Base-by-base conservation (phyloP, 495 filamentous ascomycete species). In the Umbilicaria muhlenbergii region DNA sequence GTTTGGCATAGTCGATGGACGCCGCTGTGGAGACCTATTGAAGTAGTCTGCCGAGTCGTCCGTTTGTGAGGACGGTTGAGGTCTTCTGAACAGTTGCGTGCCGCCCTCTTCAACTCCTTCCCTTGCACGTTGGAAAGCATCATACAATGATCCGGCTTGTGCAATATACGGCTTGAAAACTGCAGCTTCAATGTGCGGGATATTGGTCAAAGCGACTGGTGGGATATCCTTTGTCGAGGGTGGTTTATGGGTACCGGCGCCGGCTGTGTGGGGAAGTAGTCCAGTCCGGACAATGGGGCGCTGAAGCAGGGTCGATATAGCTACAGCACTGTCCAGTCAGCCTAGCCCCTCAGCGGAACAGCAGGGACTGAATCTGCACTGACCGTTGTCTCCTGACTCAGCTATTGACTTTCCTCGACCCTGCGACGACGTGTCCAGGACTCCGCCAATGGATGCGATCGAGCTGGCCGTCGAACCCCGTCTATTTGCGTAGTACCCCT, bases 201-300 rank as follows among this genome's bases (percentile, higher is more conserved):
- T 87, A 44, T 92, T 93, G 5, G 89, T 88, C 42, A 99, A 67
- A 0, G 85, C 81, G 7, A 99, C 91, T 0, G 91, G 89, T 0
- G 91, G 87, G 38, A 99, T 99, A 58, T 99, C 91, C 62, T 75
- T 77, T 6, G 88, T 67, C n/a, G 84, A 87, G 0, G 91, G 91
- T 5, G 83, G 78, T 44, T 79, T 87, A 51, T 86, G 85, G 46
- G 75, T 77, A 5, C 75, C 61, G 0, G 83, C 66, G 5, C 76
- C 72, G 3, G 78, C 61, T 2, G 78, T 77, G 56, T 91, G 81
- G 2, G 86, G 78, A 12, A 81, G 67, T 37, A 94, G 69, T 36
- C 85, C 89, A 14, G 87, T 91, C 42, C 92, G 83, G 19, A 89
- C 73, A 46, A 91, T 91, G 0, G 92, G 88, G 14, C 86, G 77